Conservation (phyloP, 495 filamentous ascomycete species). For the Aspergillus bridgeri region DNA sequence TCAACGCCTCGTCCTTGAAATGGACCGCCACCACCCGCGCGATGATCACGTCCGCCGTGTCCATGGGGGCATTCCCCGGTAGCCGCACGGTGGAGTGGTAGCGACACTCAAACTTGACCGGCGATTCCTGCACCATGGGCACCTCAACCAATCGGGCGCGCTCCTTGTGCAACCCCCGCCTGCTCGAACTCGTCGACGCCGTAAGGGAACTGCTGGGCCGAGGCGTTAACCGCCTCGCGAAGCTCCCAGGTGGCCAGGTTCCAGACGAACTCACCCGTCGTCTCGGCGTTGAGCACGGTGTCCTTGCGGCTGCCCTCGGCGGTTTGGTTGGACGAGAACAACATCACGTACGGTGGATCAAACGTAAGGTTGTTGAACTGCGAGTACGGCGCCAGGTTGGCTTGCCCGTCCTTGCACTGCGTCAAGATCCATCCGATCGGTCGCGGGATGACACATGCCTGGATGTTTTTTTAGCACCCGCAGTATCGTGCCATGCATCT, state of each 20-base stretch:
- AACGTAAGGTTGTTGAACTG: conserved; percentile 62
- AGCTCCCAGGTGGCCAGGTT: conserved; percentile 55
- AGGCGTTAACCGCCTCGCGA: conserved; percentile 49
- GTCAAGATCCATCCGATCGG: conserved; percentile 49
- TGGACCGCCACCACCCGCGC: conserved; percentile 54
- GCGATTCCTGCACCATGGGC: conserved; percentile 50
- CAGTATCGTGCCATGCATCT: neutral
- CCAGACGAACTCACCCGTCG: conserved; percentile 54
- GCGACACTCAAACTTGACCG: conserved; percentile 55
- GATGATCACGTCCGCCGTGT: conserved; percentile 52
- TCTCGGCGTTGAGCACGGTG: conserved; percentile 50
- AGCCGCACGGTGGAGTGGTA: conserved; percentile 51
- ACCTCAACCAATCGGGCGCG: conserved; percentile 33
- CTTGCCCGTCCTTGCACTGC: conserved; percentile 25
- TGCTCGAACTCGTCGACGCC: conserved; percentile 52
- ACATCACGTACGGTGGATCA: conserved; percentile 58
- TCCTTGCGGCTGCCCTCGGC: conserved; percentile 44
- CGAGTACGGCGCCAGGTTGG: conserved; percentile 54
- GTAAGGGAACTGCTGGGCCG: conserved; percentile 39
- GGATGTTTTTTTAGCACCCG: neutral
- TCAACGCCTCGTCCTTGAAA: conserved; percentile 49
- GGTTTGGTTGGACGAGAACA: conserved; percentile 55
- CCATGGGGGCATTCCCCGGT: conserved; percentile 52
- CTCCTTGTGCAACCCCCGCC: conserved; percentile 46
- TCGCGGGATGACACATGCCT: conserved; percentile 38